Evolutionary conservation across 148 eudicot genomes (phyloP).

Genomic region (Rhododendron henanense): DNA sequence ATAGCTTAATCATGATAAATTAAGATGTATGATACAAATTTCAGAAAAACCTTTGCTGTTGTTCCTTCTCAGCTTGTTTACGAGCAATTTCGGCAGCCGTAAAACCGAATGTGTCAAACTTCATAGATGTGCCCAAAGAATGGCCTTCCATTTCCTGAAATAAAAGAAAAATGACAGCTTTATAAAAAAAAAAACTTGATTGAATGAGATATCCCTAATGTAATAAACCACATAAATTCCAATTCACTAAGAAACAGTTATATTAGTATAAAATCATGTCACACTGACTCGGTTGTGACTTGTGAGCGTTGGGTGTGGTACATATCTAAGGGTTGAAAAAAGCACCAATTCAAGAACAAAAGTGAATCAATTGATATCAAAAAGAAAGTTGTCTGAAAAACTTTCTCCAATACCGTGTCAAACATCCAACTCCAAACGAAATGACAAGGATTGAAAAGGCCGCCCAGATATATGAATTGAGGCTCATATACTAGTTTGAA

Average conservation of each 20-base stretch:
- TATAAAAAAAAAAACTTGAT: background rate
- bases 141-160: constrained; percentile 78
- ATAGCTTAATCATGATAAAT: background rate
- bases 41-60: constrained; percentile 59
- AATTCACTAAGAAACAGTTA: background rate
- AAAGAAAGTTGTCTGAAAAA: background rate
- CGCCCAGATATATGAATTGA: background rate
- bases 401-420: background rate
- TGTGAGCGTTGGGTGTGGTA: background rate
- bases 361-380: background rate
- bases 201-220: background rate
- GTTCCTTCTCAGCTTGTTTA: constrained; percentile 82
- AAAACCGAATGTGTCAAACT: constrained; percentile 91
- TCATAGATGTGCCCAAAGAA: constrained; percentile 74
- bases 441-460: background rate
- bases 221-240: background rate
- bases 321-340: background rate
- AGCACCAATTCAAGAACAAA: background rate
- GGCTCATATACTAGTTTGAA: background rate
- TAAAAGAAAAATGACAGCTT: background rate
- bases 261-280: background rate
- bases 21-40: constrained; percentile 3
- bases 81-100: constrained; percentile 88
- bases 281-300: background rate
- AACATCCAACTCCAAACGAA: background rate